phyloP scores from a whole-genome alignment of 2,329 filamentous ascomycete genomes.

The Xylariomycetidae sp. region DNA sequence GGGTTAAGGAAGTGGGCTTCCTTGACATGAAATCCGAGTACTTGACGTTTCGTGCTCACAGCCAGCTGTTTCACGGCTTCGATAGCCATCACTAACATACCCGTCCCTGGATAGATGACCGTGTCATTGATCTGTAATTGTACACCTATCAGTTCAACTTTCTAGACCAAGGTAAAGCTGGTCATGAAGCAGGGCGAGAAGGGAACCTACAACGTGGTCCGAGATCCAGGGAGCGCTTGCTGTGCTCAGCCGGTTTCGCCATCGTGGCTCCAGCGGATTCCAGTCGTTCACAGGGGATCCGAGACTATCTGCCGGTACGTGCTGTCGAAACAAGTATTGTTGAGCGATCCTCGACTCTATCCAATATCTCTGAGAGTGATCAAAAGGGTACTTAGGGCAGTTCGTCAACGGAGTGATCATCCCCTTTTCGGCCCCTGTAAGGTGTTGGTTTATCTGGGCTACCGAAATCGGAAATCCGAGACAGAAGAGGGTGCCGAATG shows the following conservation, averaged over 20 bases:
- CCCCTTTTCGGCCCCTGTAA: not conserved
- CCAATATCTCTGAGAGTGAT: constrained; percentile 34
- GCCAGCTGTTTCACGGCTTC: constrained; percentile 21
- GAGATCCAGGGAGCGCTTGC: constrained; percentile 36
- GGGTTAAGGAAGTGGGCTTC: constrained; percentile 3
- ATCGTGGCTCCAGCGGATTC: constrained; percentile 22
- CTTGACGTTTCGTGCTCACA: not conserved
- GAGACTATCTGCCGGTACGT: constrained; percentile 20
- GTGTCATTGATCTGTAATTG: constrained; percentile 8
- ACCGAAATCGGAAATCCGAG: constrained; percentile 6
- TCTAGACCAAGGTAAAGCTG: too few species aligned
- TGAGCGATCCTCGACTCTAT: constrained; percentile 18
- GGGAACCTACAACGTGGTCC: constrained; percentile 33
- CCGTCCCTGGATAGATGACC: constrained; percentile 26
- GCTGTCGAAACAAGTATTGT: constrained; percentile 21
- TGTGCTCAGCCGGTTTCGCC: constrained; percentile 36
- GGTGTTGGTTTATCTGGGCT: constrained; percentile 1
- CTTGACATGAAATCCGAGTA: constrained; percentile 2
- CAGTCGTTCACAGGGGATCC: constrained; percentile 12
- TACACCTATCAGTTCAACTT: too few species aligned
- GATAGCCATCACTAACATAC: constrained; percentile 26
- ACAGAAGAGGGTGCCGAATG: constrained; percentile 6
- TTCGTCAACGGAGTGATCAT: constrained; percentile 19
- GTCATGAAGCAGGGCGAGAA: not conserved
- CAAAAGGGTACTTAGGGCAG: constrained; percentile 35